phyloP scores from a whole-genome alignment of 164 flowering plant genomes.

The Aristolochia fimbriata region DNA sequence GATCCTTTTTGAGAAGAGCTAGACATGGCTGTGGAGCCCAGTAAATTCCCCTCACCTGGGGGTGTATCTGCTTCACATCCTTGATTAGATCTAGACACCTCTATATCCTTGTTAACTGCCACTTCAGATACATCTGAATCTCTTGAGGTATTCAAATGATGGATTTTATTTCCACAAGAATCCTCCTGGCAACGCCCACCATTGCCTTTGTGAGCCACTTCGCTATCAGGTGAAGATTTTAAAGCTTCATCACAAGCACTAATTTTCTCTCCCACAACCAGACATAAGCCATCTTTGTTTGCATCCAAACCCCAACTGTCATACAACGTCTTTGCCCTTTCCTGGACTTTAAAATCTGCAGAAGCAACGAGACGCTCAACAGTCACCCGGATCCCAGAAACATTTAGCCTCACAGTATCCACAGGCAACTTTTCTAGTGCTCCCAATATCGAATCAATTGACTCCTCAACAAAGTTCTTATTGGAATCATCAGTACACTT shows the following conservation, averaged over 20 bases:
- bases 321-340: constrained; percentile 39
- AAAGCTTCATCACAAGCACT: neutral
- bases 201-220: neutral
- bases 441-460: constrained; percentile 40
- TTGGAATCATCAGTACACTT: constrained; percentile 24
- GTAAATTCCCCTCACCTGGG: constrained; percentile 6
- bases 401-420: constrained; percentile 28
- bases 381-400: constrained; percentile 50
- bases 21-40: constrained; percentile 1
- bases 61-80: neutral
- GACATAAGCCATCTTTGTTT: constrained; percentile 6
- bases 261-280: neutral
- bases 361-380: constrained; percentile 48
- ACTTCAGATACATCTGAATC: constrained; percentile 5
- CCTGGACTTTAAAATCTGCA: constrained; percentile 44
- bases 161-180: constrained; percentile 12
- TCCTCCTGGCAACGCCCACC: constrained; percentile 7
- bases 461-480: constrained; percentile 52
- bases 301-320: constrained; percentile 40
- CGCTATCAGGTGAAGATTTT: too few relatives aligned
- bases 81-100: constrained; percentile 6
- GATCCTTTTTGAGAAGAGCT: constrained; percentile 6
- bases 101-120: neutral
- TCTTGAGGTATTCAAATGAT: constrained; percentile 5
- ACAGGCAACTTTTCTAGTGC: constrained; percentile 64